Conservation (phyloP, 306 rosid genomes). For the Lathyrus tuberosus region DNA sequence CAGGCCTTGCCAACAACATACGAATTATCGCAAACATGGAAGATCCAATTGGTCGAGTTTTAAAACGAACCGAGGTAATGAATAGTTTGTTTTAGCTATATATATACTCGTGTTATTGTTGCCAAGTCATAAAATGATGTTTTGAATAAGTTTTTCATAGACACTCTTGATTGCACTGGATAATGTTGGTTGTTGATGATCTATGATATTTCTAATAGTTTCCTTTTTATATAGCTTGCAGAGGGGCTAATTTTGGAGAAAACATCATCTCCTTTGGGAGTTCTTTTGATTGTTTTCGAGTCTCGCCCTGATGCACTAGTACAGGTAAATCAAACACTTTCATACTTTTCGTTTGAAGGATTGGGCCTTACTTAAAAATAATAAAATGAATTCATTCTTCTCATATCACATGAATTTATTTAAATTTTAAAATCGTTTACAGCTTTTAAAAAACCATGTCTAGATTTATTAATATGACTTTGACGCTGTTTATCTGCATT, state of each 20-base stretch:
- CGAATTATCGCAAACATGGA: constrained; percentile 90
- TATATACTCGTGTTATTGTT: constrained; percentile 11
- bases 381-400: not conserved
- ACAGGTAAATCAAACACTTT: constrained; percentile 62
- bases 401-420: not conserved
- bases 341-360: not conserved
- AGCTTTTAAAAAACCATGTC: not conserved
- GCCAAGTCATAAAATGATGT: constrained; percentile 21
- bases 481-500: constrained; percentile 29
- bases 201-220: constrained; percentile 39
- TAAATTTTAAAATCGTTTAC: not conserved
- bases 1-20: constrained; percentile 76
- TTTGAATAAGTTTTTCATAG: constrained; percentile 26
- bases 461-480: constrained; percentile 20
- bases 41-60: constrained; percentile 85
- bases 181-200: constrained; percentile 32
- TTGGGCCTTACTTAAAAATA: too few species aligned
- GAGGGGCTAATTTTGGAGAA: constrained; percentile 93
- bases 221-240: constrained; percentile 66
- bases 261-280: constrained; percentile 93
- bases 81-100: not conserved
- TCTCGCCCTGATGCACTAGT: constrained; percentile 98
- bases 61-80: constrained; percentile 82
- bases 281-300: constrained; percentile 90
- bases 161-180: constrained; percentile 18